Evolutionary conservation across 2,329 filamentous ascomycete species (phyloP).

Genomic region (Curvularia lunata): DNA sequence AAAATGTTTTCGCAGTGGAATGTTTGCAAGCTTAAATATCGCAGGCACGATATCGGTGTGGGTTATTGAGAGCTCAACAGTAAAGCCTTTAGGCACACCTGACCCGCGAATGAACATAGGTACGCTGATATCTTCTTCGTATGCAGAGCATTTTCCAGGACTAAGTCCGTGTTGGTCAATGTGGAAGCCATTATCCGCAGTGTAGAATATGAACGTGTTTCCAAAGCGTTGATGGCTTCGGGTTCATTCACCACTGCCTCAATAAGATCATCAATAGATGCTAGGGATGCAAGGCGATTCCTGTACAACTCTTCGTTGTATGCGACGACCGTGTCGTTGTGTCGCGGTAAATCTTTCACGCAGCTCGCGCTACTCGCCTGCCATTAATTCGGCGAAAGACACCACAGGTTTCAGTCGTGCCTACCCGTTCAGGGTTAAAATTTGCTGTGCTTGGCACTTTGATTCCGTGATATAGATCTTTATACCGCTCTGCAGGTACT

Average conservation of each 20-base stretch:
- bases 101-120: not conserved
- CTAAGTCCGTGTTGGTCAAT: constrained; percentile 47
- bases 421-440: not conserved
- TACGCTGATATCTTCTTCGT: not conserved
- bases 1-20: not conserved
- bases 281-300: constrained; percentile 53
- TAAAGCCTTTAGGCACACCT: not conserved
- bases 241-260: constrained; percentile 52
- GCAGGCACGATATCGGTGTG: not conserved
- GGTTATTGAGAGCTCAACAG: not conserved
- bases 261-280: constrained; percentile 61
- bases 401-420: not conserved
- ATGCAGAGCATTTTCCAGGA: constrained; percentile 28
- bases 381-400: not conserved
- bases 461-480: not conserved
- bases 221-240: constrained; percentile 49
- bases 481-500: not conserved
- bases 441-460: not conserved
- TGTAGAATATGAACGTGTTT: constrained; percentile 54
- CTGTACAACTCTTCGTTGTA: not conserved
- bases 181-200: constrained; percentile 48
- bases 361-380: not conserved
- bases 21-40: not conserved
- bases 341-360: not conserved
- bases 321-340: not conserved